Evolutionary conservation across 768 basidiomycete species (phyloP), one percentile per base, ranked within the genome.

Genomic region (Trametes cinnabarina): DNA sequence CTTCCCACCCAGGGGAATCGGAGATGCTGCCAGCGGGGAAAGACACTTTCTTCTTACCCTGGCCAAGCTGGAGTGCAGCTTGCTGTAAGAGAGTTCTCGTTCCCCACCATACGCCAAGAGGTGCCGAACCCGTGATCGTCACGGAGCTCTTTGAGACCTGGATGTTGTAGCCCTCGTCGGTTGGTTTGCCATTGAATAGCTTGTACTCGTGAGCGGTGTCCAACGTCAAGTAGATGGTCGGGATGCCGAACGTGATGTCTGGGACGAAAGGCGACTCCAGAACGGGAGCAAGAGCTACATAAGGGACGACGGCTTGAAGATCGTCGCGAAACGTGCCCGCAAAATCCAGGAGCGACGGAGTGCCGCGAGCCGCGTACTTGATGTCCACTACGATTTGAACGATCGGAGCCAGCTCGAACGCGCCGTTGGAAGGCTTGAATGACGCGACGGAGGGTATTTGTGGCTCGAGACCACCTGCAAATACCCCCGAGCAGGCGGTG

Each of bases 101-200:
- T 63, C 77, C 78, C 76, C 77, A 77, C 77, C 77, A 79, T 0
- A 65, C 70, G 4, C 77, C 78, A 19, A 75, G 68, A 3, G 71
- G 57, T 0, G 61, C 65, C 32, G 62, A 67, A 2, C 72, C 75
- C 39, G 65, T 68, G 62, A 78, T 74, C 1, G 68, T 60, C 47
- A 71, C 72, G 1, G 69, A 59, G 14, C 66, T 53, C 19, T 57
- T 55, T 4, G 71, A 66, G 37, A 79, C 64, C 8, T 60, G 39
- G 41, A 78, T 72, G 41, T 75, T 69, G 50, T 78, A 78, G 1
- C 73, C 77, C 56, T 79, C 77, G 2, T 60, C 69, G 0, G 77
- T 76, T 2, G 71, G 30, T 17, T 55, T 23, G 7, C 76, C 77
- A 37, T 73, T 78, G 66, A 72, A 76, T 23, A 74, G 68, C 0